Conservation (phyloP, 139 green algal genomes). For the Mesostigma viride region DNA sequence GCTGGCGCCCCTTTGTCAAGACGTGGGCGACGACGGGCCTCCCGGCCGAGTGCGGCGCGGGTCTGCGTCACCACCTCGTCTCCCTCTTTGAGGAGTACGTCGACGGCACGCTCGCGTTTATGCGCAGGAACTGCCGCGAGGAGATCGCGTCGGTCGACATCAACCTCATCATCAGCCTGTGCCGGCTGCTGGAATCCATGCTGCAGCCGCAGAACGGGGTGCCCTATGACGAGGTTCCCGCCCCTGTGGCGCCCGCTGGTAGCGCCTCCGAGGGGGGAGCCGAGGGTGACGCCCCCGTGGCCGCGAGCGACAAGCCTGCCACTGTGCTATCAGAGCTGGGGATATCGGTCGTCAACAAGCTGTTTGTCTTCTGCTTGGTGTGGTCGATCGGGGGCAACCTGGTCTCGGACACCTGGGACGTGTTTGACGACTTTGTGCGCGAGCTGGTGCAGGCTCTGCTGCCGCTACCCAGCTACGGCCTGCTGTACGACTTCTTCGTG, state of each 20-base stretch:
- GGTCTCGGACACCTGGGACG: conserved; percentile 34
- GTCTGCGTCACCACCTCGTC: conserved; percentile 20
- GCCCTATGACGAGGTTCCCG: conserved; percentile 11
- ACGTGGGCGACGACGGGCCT: conserved; percentile 35
- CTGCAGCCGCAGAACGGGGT: too few relatives aligned
- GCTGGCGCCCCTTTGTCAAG: conserved; percentile 46
- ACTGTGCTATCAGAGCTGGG: too few relatives aligned
- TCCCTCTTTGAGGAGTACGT: not conserved
- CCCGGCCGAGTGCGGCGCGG: not conserved
- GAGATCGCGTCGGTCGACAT: conserved; percentile 60
- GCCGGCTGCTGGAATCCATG: conserved; percentile 25
- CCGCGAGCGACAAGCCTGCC: too few relatives aligned
- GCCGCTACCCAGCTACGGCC: conserved; percentile 18
- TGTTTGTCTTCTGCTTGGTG: conserved; percentile 59
- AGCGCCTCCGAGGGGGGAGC: conserved; percentile 13
- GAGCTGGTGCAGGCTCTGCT: not conserved
- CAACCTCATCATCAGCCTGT: conserved; percentile 56
- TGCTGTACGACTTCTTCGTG: conserved; percentile 64
- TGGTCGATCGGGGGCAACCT: conserved; percentile 61
- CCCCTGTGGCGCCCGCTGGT: too few relatives aligned
- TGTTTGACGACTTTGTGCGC: conserved; percentile 50
- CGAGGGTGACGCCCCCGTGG: not conserved
- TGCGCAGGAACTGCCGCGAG: conserved; percentile 46
- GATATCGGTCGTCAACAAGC: conserved; percentile 35
- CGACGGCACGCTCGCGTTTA: conserved; percentile 32